phyloP scores from a whole-genome alignment of 1,284 basidiomycete species.

The Inonotus hispidus region DNA sequence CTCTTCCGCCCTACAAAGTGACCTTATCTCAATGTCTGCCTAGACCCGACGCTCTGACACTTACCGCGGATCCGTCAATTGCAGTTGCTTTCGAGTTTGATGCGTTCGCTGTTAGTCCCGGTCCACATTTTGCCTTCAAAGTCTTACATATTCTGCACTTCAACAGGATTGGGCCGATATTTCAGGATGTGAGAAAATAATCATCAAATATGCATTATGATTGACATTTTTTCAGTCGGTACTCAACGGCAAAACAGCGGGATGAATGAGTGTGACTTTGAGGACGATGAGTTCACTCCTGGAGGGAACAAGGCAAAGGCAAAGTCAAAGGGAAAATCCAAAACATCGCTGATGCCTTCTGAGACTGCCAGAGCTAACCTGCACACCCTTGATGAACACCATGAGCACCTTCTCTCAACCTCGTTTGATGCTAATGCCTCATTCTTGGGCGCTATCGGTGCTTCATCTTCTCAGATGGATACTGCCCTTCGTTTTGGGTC shows the following conservation, averaged over 20 bases:
- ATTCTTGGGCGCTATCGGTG: constrained; percentile 31
- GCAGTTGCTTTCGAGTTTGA: constrained; percentile 60
- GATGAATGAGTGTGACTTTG: constrained; percentile 48
- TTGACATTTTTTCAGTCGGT: neutral
- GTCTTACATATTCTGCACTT: neutral
- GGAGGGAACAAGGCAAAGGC: constrained; percentile 27
- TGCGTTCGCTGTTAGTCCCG: constrained; percentile 51
- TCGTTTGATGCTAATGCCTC: constrained; percentile 52
- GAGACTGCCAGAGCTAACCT: constrained; percentile 46
- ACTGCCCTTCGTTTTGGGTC: constrained; percentile 39
- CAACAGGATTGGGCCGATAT: constrained; percentile 20
- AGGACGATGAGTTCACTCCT: constrained; percentile 39
- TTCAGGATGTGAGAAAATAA: neutral
- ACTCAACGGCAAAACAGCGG: constrained; percentile 24
- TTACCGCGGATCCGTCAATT: constrained; percentile 48
- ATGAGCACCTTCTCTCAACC: constrained; percentile 57
- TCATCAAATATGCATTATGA: neutral
- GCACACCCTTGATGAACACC: constrained; percentile 64
- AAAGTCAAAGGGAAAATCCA: constrained; percentile 30
- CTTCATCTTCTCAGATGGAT: constrained; percentile 54
- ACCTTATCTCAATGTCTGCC: neutral
- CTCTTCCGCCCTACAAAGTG: neutral
- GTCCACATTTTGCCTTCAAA: neutral
- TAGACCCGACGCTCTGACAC: constrained; percentile 56
- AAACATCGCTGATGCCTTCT: constrained; percentile 22